These are phyloP conservation scores for Hypomontagnella submonticulosa DNA, from an alignment of 495 filamentous ascomycete genomes.

Conservation along the genomic window DNA sequence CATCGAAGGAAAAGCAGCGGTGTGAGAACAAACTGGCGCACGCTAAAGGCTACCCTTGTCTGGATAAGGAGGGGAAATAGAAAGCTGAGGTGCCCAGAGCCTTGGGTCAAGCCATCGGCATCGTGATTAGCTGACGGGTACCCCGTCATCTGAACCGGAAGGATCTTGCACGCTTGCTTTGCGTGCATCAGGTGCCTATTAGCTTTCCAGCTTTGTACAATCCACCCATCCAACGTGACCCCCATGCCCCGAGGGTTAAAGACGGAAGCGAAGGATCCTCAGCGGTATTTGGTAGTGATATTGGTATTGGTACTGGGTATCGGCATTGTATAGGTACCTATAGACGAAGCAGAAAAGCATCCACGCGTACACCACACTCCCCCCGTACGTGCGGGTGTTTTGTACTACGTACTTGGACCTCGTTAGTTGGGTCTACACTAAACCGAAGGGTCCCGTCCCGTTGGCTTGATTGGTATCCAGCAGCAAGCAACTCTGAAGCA, in stretches of 20 bases:
- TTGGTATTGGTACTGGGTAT: neutral
- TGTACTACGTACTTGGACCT: constrained; percentile 35
- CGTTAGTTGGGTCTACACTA: constrained; percentile 32
- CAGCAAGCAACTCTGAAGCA: constrained; percentile 40
- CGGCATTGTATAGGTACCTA: constrained; percentile 40
- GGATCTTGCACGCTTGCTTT: constrained; percentile 47
- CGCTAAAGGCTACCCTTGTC: constrained; percentile 39
- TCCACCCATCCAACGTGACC: constrained; percentile 48
- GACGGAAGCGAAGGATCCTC: constrained; percentile 36
- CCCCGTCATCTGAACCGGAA: constrained; percentile 48
- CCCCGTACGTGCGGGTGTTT: constrained; percentile 36
- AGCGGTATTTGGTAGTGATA: too few relatives aligned
- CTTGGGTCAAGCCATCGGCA: constrained; percentile 47
- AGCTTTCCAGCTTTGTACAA: constrained; percentile 43
- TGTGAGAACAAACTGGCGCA: constrained; percentile 48
- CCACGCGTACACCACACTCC: constrained; percentile 34
- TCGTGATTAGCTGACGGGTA: constrained; percentile 47
- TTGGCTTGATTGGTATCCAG: constrained; percentile 38
- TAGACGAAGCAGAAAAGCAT: constrained; percentile 36
- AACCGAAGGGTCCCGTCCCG: constrained; percentile 25
- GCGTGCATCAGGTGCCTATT: constrained; percentile 51
- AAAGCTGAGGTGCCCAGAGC: constrained; percentile 46
- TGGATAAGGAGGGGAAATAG: constrained; percentile 43
- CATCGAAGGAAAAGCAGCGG: constrained; percentile 46
- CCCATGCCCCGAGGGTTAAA: constrained; percentile 40